Conservation (phyloP, 129 eudicot species). For the Pittosporum tobira region DNA sequence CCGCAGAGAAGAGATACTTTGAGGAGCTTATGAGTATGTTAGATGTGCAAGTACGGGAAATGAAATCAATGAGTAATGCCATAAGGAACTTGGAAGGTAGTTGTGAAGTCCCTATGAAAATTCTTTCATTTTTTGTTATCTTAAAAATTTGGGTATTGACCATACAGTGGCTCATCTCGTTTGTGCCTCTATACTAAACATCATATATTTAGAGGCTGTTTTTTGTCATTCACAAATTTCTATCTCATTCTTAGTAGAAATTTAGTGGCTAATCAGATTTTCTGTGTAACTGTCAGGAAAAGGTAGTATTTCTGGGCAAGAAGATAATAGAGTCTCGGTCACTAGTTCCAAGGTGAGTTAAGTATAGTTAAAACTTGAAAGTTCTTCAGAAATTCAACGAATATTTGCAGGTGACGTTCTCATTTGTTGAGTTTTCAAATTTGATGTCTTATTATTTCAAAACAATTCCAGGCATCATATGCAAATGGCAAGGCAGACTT, state of each 20-base stretch:
- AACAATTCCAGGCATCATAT: constrained; percentile 32
- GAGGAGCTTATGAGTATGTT: constrained; percentile 65
- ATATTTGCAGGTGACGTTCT: constrained; percentile 4
- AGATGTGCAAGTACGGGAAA: constrained; percentile 66
- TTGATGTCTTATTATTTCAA: constrained; percentile 9
- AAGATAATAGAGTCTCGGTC: constrained; percentile 31
- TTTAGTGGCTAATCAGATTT: not conserved
- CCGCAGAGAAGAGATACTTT: constrained; percentile 70
- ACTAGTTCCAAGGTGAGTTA: constrained; percentile 55
- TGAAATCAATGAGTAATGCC: constrained; percentile 72
- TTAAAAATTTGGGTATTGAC: not conserved
- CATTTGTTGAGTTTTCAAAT: not conserved
- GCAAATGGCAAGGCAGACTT: constrained; percentile 46
- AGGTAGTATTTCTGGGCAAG: constrained; percentile 31
- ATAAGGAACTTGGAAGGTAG: constrained; percentile 74
- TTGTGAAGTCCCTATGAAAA: not conserved
- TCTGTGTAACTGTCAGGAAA: constrained; percentile 36
- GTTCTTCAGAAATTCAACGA: not conserved
- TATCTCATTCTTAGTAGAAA: not conserved
- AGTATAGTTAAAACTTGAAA: not conserved
- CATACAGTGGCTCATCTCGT: not conserved
- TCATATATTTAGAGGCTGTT: too few relatives aligned
- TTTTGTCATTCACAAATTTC: too few relatives aligned
- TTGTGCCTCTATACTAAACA: not conserved
- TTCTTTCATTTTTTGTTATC: not conserved